Evolutionary conservation across 306 rosid genomes (phyloP).

Genomic region (Cicer judaicum): DNA sequence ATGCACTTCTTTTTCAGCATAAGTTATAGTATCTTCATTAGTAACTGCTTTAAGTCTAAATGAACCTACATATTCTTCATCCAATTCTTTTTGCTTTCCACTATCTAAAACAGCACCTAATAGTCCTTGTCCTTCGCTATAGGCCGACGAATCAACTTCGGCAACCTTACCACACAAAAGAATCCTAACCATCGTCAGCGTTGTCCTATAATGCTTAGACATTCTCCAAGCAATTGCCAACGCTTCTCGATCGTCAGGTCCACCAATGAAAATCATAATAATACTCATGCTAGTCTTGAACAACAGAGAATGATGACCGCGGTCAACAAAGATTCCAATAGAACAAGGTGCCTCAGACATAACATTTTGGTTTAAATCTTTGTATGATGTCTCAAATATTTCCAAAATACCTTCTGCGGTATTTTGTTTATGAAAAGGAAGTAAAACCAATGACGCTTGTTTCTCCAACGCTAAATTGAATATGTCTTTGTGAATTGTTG

Average conservation of each 20-base stretch:
- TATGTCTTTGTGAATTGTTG: constrained; percentile 52
- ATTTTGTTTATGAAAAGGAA: constrained; percentile 50
- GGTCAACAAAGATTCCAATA: constrained; percentile 46
- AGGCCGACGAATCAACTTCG: not conserved
- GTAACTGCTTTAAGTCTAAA: constrained; percentile 41
- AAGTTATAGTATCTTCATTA: constrained; percentile 26
- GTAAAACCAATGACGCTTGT: constrained; percentile 37
- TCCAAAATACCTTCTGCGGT: constrained; percentile 32
- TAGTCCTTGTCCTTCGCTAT: not conserved
- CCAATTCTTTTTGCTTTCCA: constrained; percentile 42
- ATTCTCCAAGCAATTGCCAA: constrained; percentile 63
- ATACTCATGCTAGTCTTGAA: not conserved
- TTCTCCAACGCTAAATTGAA: constrained; percentile 48
- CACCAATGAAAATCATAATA: constrained; percentile 45
- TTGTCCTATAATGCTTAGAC: constrained; percentile 43
- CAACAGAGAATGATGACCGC: constrained; percentile 15
- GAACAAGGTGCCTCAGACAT: constrained; percentile 44
- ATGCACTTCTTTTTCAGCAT: constrained; percentile 40
- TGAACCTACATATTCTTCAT: constrained; percentile 45
- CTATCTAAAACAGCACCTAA: not conserved
- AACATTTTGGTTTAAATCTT: constrained; percentile 42
- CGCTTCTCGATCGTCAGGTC: constrained; percentile 72
- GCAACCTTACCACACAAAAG: constrained; percentile 30
- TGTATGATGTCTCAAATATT: not conserved
- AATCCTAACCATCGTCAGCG: constrained; percentile 49